Conservation (phyloP, 257 asterid species). For the Pogostemon cablin region DNA sequence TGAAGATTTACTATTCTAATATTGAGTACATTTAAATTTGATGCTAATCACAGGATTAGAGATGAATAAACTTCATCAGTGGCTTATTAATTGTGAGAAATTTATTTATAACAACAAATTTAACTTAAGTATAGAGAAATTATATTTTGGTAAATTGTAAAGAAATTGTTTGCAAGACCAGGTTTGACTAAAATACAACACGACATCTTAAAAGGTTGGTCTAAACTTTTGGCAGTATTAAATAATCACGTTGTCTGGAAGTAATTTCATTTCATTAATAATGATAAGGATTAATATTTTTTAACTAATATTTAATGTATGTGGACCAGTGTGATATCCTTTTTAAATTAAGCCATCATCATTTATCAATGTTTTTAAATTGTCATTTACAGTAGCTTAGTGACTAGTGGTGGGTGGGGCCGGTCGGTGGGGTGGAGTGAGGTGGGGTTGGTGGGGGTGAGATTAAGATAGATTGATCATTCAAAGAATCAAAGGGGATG, state of each 20-base stretch:
- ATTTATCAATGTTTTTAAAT: background rate
- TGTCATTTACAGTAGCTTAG: conserved; percentile 5
- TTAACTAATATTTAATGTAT: background rate
- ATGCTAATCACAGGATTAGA: too few relatives aligned
- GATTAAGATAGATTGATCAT: background rate
- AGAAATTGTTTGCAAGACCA: background rate
- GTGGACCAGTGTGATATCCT: background rate
- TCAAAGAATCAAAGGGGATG: background rate
- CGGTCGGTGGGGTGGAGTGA: background rate
- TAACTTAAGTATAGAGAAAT: background rate
- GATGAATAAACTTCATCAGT: too few relatives aligned
- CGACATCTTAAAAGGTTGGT: background rate
- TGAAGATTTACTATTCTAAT: too few relatives aligned
- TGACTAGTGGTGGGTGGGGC: background rate
- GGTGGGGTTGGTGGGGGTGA: background rate
- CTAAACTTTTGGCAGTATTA: background rate
- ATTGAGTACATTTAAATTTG: too few relatives aligned
- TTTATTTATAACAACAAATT: too few relatives aligned
- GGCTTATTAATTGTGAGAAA: too few relatives aligned
- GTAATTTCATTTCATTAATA: background rate
- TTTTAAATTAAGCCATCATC: background rate
- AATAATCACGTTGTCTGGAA: background rate
- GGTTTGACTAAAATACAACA: background rate
- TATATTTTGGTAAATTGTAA: too few relatives aligned
- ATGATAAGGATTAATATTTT: background rate